These are phyloP conservation scores for Myriosclerotinia duriaeana DNA, from an alignment of 2,329 filamentous ascomycete genomes.

Conservation along the genomic window DNA sequence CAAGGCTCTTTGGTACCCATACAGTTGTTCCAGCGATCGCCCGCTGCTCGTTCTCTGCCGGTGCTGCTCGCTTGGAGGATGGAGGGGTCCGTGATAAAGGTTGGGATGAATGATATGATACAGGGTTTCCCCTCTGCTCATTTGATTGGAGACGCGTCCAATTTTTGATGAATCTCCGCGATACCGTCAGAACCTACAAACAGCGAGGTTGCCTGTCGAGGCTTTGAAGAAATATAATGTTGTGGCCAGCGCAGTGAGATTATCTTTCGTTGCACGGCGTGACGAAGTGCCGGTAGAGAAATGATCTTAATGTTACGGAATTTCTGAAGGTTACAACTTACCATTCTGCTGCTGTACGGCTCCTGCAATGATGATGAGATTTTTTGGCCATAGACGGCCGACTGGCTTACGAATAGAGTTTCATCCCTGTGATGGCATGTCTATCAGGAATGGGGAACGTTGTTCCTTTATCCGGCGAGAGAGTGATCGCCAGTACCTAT, in stretches of 20 bases:
- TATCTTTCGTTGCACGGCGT: conserved; percentile 20
- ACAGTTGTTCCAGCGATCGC: conserved; percentile 34
- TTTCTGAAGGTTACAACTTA: conserved; percentile 18
- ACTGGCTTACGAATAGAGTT: conserved; percentile 20
- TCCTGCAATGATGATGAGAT: conserved; percentile 22
- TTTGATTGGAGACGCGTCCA: conserved; percentile 21
- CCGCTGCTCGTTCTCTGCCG: conserved; percentile 34
- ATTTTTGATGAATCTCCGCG: conserved; percentile 10
- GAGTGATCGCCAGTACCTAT: neutral
- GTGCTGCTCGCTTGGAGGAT: conserved; percentile 36
- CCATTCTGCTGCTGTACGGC: conserved; percentile 14
- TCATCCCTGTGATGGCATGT: conserved; percentile 18
- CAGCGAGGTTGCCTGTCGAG: conserved; percentile 23
- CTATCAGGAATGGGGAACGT: conserved; percentile 8
- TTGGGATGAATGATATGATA: conserved; percentile 37
- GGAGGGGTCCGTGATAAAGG: conserved; percentile 37
- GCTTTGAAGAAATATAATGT: conserved; percentile 18
- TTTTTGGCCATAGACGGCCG: neutral
- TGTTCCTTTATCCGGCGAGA: conserved; percentile 1
- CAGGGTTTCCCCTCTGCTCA: conserved; percentile 31
- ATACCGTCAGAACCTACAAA: conserved; percentile 18
- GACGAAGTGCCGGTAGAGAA: conserved; percentile 20
- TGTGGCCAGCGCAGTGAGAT: conserved; percentile 23
- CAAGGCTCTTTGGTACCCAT: conserved; percentile 27
- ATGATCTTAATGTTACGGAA: conserved; percentile 18